These are phyloP conservation scores for Hypoxylon sp. DNA, from an alignment of 2,329 filamentous ascomycete species.

Conservation along the genomic window DNA sequence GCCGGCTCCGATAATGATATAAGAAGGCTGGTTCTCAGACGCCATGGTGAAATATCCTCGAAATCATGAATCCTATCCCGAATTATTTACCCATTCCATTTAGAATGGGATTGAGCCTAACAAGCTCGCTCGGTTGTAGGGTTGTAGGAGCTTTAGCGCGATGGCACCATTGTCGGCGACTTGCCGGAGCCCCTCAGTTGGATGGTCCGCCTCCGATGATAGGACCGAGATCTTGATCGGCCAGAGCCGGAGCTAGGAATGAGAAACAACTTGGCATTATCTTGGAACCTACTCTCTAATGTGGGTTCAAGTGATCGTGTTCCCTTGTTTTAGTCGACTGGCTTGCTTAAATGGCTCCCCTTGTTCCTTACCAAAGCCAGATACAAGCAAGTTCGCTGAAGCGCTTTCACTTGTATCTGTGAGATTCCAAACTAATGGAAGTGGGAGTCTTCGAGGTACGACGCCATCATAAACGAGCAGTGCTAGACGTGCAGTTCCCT, in stretches of 20 bases:
- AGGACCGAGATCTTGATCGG: slow-evolving; percentile 27
- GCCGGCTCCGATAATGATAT: slow-evolving; percentile 73
- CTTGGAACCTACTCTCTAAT: not conserved
- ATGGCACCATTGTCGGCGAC: slow-evolving; percentile 22
- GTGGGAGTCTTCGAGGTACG: too few relatives aligned
- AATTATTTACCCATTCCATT: not conserved
- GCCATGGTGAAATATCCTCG: slow-evolving; percentile 4
- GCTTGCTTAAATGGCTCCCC: not conserved
- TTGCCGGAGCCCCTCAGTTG: slow-evolving; percentile 28
- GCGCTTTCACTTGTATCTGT: too few relatives aligned
- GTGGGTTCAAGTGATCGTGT: not conserved
- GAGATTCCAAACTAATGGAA: too few relatives aligned
- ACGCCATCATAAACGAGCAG: too few relatives aligned
- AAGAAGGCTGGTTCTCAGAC: slow-evolving; percentile 49
- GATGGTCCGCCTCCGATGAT: slow-evolving; percentile 23
- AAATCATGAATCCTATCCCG: not conserved
- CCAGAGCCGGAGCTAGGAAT: not conserved
- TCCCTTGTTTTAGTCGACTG: not conserved
- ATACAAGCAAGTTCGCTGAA: too few relatives aligned
- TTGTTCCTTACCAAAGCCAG: not conserved
- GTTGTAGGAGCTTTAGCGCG: not conserved
- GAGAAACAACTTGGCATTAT: not conserved
- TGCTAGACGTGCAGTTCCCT: too few relatives aligned
- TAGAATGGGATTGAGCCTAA: not conserved
- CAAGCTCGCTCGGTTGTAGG: not conserved